Conservation (phyloP, 2,329 filamentous ascomycete species). For the Colletotrichum sp. region DNA sequence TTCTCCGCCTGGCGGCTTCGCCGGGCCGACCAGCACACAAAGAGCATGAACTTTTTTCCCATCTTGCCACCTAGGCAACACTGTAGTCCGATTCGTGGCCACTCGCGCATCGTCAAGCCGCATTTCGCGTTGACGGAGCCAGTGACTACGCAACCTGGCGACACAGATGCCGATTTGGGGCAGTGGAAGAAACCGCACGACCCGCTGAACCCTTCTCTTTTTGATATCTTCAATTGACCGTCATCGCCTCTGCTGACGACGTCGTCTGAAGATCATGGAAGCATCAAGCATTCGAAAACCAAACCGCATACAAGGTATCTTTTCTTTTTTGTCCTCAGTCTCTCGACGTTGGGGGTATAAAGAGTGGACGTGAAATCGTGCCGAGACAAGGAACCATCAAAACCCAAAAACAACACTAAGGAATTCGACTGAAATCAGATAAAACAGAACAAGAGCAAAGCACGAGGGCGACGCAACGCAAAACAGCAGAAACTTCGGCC, state of each 20-base stretch:
- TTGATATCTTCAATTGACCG: constrained; percentile 7
- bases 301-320: constrained; percentile 21
- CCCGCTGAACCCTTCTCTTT: constrained; percentile 6
- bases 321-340: constrained; percentile 23
- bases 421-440: constrained; percentile 20
- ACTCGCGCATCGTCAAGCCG: background rate
- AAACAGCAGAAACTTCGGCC: constrained; percentile 38
- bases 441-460: constrained; percentile 29
- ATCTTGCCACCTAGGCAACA: background rate
- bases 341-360: constrained; percentile 24
- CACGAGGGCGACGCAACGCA: constrained; percentile 24
- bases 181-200: background rate
- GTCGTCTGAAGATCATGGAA: background rate
- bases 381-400: constrained; percentile 22
- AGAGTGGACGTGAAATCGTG: constrained; percentile 24
- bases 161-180: background rate
- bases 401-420: constrained; percentile 20
- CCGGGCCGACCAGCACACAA: background rate
- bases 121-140: background rate
- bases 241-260: background rate
- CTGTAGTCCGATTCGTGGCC: background rate
- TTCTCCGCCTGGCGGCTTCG: background rate
- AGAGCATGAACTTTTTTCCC: background rate
- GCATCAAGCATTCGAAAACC: background rate
- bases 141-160: background rate